Evolutionary conservation across 805 yeast species (phyloP), one percentile per base, ranked within the genome.

Genomic region (Clavispora fructus): DNA sequence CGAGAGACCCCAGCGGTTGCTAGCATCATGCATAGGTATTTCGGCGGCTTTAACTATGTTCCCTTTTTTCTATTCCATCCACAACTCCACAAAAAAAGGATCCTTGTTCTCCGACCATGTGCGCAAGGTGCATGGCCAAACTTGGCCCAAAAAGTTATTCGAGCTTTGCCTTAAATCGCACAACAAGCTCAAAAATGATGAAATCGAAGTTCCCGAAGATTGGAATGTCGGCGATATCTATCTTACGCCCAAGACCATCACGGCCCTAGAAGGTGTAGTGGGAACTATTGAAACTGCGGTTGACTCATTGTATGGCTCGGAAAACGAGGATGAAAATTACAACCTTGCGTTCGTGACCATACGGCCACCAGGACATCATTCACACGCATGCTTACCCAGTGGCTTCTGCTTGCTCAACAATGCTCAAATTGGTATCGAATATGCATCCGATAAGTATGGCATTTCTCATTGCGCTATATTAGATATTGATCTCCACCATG

Each of bases 181-280:
- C 40, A 70, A 59, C 1, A 82, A 82, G 58, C 67, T 86, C 38
- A 63, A 63, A 9, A 63, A 69, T 1, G 77, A 79, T 16, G 69
- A 79, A 55, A 55, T 87, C 3, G 96, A 87, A 62, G 89, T 87
- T 1, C 95, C 95, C 0, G 83, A 77, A 6, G 78, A 77, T 33
- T 87, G 95, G 95, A 85, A 86, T 48, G 75, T 85, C 2, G 94
- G 94, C 12, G 96, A 87, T 58, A 85, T 88, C 29, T 87, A 87
- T 59, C 60, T 87, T 43, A 78, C 83, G 3, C 79, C 82, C 16
- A 76, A 73, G 17, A 83, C 95, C 0, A 61, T 84, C 5, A 75
- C 75, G 26, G 95, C 95, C 0, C 63, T 87, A 7, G 83, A 83
- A 52, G 95, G 95, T 4, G 88, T 83, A 1, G 69, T 87, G 19